Evolutionary conservation across 2,329 filamentous ascomycete genomes (phyloP), one percentile per base, ranked within the genome.

Genomic region (Penicillium olsonii): DNA sequence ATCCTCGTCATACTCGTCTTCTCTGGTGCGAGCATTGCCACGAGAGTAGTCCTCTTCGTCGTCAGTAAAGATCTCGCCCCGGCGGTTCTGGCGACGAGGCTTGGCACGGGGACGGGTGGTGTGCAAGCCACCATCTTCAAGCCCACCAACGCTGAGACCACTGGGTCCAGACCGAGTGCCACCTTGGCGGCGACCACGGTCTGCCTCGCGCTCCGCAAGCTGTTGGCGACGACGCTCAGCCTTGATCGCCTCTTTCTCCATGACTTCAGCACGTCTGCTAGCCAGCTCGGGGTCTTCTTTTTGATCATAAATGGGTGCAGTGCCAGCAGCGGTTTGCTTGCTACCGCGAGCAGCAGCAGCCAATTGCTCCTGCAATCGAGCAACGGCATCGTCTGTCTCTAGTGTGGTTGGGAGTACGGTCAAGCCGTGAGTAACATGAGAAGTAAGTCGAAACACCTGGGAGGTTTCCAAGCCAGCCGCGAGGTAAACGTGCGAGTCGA

Each of bases 1-100:
- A 40, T 88, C 86, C 63, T 88, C 87, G 65, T 92, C 88, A 63
- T 92, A 92, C 62, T 92, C 86, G 70, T 95, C 87, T 68, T 91
- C 84, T 67, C 87, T 86, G 71, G 68, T 75, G 19, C 74, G 69
- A 4, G 71, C 68, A 35, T 74, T 68, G 17, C 74, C 68, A 20
- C 73, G 70, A 22, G 70, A 67, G 48, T 72, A 76, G 8, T 77
- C 75, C 42, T 77, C 74, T 56, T 78, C 77, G 22, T 77, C 75
- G 46, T 78, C 75, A 1, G 71, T 74, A 55, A 77, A 75, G 48
- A 77, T 74, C 52, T 78, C 75, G 19, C 75, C 75, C 27, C 72
- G 72, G 33, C 75, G 70, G 53, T 76, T 75, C 11, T 69, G 59
- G 39, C 65, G 70, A 42, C 69, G 68, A 34, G 66, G 61, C 53